These are phyloP conservation scores for Acephala macrosclerotiorum DNA, from an alignment of 2,329 filamentous ascomycete genomes.

Conservation along the genomic window DNA sequence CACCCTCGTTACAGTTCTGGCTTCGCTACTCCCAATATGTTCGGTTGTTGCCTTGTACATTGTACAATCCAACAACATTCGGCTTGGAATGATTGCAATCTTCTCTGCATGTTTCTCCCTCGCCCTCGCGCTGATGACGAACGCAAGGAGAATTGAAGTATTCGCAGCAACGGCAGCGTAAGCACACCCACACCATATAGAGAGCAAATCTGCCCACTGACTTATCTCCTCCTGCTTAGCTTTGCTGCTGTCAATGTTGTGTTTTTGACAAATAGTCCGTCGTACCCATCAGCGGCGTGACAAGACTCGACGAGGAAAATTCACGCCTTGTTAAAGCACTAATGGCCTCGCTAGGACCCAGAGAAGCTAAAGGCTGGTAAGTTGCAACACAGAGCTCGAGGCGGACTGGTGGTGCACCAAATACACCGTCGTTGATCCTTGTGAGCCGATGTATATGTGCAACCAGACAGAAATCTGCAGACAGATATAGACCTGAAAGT, in stretches of 20 bases:
- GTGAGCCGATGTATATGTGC: too few relatives aligned
- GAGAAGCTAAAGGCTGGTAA: too few relatives aligned
- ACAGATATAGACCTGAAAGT: too few relatives aligned
- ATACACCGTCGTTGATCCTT: too few relatives aligned
- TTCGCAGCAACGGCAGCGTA: constrained; percentile 42
- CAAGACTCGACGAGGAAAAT: too few relatives aligned
- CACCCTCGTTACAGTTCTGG: constrained; percentile 35
- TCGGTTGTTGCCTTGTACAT: constrained; percentile 40
- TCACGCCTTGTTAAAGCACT: too few relatives aligned
- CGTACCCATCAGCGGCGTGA: neutral
- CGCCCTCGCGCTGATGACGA: constrained; percentile 36
- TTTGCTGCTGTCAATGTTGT: constrained; percentile 8
- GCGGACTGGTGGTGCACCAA: too few relatives aligned
- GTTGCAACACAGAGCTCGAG: too few relatives aligned
- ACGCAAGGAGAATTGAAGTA: constrained; percentile 38
- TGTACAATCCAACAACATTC: constrained; percentile 27
- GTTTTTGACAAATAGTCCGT: constrained; percentile 2
- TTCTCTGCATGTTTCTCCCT: constrained; percentile 38
- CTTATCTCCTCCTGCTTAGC: neutral
- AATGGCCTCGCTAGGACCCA: too few relatives aligned
- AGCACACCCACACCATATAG: constrained; percentile 12
- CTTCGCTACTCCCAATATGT: constrained; percentile 39
- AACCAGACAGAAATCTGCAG: too few relatives aligned
- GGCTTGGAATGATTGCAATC: constrained; percentile 36
- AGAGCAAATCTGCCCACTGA: neutral